Evolutionary conservation across 129 eudicot species (phyloP).

Genomic region (Calendula officinalis): DNA sequence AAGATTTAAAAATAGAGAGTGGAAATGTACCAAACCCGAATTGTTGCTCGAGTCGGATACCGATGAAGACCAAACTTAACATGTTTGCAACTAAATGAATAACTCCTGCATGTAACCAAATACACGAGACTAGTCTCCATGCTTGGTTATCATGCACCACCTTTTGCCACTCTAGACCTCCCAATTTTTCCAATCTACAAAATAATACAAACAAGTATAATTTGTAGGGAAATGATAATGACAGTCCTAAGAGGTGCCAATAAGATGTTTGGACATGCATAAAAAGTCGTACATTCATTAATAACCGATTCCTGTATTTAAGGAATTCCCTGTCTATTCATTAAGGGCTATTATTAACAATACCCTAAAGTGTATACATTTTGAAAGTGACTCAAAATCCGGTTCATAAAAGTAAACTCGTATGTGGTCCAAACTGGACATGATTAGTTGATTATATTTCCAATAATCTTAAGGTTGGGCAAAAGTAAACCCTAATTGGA

Average conservation of each 20-base stretch:
- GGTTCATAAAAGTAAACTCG: too few species aligned
- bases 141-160: constrained; percentile 66
- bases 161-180: constrained; percentile 88
- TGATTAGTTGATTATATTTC: background rate
- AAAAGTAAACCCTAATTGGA: constrained; percentile 2
- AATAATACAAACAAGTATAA: background rate
- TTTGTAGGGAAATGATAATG: too few species aligned
- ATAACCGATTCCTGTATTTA: too few species aligned
- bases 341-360: too few species aligned
- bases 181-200: constrained; percentile 71
- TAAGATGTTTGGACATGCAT: too few species aligned
- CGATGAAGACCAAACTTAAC: constrained; percentile 88
- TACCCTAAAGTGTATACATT: too few species aligned
- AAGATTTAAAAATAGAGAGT: too few species aligned
- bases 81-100: constrained; percentile 91
- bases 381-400: too few species aligned
- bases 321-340: too few species aligned
- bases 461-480: background rate
- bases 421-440: background rate
- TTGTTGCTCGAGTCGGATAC: constrained; percentile 97
- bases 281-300: too few species aligned
- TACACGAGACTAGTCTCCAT: constrained; percentile 85
- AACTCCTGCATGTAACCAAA: constrained; percentile 98
- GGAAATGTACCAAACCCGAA: constrained; percentile 76
- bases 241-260: too few species aligned